Evolutionary conservation across 805 yeast species (phyloP), one percentile per base, ranked within the genome.

Genomic region (Blastobotrys americana): DNA sequence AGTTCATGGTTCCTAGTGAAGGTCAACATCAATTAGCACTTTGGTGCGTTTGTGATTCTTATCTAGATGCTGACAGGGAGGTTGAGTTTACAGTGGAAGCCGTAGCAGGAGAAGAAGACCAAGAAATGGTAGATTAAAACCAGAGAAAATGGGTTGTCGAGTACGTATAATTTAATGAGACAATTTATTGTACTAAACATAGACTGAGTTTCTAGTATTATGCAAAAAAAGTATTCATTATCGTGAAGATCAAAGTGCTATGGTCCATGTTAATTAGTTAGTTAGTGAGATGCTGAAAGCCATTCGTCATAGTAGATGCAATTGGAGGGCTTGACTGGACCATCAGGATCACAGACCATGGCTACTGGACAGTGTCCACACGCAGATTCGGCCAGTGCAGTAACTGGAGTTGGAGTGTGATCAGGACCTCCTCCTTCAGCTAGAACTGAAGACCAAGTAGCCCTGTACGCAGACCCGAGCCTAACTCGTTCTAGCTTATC

Each of bases 31-130:
- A 71, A 15, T 63, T 89, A 20, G 75, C 80, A 0, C 66, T 87
- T 1, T 89, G 95, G 95, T 80, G 90, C 57, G 76, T 89, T 59
- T 84, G 96, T 65, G 97, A 89, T 56, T 81, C 95, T 0, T 90
- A 89, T 55, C 57, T 86, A n/a, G 97, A 89, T 58, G 94, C 88
- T 2, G 98, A 90, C 59, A 85, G 84, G 60, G 96, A 90, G 64
- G 73, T 80, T 19, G 61, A 69, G 8, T 67, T 83, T 40, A 75
- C 71, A 17, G 51, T 59, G 21, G 47, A 46, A 3, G 63, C 55
- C 17, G 52, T 41, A 13, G 54, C 47, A 20, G 57, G 51, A n/a
- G 54, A 52, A 22, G 55, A 45, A n/a, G 56, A 49, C 20, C 55
- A 52, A 23, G 59, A 51, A 36, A 51, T 46, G 22, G 52, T n/a